Percentiles rank a stretch among this genome's conserved stretches.
These are phyloP conservation scores for Teunomyces stri DNA, from an alignment of 805 yeast genomes.

Conservation along the genomic window DNA sequence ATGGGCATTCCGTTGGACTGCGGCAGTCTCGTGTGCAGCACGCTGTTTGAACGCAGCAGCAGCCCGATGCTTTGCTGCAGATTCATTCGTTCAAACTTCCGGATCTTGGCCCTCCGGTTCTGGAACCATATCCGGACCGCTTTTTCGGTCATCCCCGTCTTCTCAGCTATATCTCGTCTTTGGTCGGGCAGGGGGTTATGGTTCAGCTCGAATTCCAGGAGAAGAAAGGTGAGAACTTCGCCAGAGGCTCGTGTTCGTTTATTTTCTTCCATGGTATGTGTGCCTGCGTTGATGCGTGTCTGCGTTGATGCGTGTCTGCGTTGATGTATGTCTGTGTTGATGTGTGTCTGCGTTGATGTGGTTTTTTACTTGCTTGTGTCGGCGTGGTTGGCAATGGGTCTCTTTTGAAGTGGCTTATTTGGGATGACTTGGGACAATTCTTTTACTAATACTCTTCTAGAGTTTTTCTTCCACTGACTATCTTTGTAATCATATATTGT, in stretches of 20 bases:
- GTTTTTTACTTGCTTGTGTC: neutral
- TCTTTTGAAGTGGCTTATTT: neutral
- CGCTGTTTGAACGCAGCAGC: constrained; percentile 10
- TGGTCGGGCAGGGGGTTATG: constrained; percentile 75
- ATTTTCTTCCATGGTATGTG: neutral
- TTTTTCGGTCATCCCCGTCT: constrained; percentile 80
- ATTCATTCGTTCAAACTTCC: constrained; percentile 58
- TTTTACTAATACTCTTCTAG: too few species aligned
- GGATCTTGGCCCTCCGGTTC: constrained; percentile 75
- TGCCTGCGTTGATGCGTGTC: neutral
- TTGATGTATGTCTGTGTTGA: neutral
- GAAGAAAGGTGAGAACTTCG: constrained; percentile 65
- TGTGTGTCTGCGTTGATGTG: neutral
- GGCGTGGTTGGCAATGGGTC: neutral
- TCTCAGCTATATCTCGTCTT: constrained; percentile 65
- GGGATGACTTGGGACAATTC: neutral
- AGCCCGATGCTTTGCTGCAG: neutral
- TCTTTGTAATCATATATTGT: neutral
- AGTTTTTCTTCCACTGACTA: too few species aligned
- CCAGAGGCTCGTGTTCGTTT: constrained; percentile 78
- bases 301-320: neutral
- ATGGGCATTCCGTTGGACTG: constrained; percentile 1
- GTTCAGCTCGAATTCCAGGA: constrained; percentile 66
- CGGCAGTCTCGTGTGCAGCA: neutral
- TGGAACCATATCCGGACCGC: constrained; percentile 94